phyloP scores from a whole-genome alignment of 305 asterid species.

The Solanum hybrid region DNA sequence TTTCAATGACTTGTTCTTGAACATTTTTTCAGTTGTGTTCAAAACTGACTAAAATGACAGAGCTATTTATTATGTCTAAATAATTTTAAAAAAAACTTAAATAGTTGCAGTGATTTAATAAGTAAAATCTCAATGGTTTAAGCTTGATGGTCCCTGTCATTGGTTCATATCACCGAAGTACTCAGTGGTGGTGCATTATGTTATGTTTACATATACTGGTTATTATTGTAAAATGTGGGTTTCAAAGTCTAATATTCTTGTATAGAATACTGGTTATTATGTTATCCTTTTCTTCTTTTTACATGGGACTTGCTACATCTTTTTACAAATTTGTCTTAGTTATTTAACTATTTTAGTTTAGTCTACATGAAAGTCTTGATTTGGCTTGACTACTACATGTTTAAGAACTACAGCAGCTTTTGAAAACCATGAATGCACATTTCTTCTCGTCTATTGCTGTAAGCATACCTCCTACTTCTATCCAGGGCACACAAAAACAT shows the following conservation, averaged over 20 bases:
- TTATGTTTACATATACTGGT: neutral
- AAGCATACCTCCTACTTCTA: neutral
- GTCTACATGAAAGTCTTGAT: neutral
- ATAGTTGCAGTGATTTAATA: neutral
- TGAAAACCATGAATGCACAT: neutral
- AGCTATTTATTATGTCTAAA: neutral
- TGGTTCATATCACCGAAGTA: neutral
- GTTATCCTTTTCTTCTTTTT: neutral
- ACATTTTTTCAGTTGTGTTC: neutral
- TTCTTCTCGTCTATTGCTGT: neutral
- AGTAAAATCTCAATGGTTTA: neutral
- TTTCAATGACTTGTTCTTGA: neutral
- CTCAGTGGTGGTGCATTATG: neutral
- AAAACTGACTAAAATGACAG: neutral
- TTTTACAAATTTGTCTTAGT: neutral
- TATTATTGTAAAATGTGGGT: neutral
- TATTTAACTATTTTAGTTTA: neutral
- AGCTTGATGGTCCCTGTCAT: neutral
- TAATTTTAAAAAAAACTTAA: accelerated
- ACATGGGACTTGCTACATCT: neutral
- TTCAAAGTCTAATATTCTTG: neutral
- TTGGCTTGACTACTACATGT: neutral
- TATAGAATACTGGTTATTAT: no score
- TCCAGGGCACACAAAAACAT: neutral
- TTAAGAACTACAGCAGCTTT: neutral